Evolutionary conservation across 768 basidiomycete species (phyloP), one percentile per base, ranked within the genome.

Genomic region (Termitomyces sp.): DNA sequence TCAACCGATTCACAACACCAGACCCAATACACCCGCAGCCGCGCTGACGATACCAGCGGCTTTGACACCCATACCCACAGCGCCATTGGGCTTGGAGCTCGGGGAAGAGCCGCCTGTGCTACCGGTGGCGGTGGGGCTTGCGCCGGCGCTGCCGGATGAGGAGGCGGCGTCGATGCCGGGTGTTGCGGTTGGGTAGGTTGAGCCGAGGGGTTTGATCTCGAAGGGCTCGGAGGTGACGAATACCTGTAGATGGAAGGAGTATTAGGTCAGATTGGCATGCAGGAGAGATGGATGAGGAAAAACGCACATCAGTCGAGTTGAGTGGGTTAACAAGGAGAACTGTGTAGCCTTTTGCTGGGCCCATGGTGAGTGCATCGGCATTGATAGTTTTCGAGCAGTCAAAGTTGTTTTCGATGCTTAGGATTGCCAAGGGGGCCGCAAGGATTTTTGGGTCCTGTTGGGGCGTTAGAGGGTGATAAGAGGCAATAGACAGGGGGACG

Each of bases 371-470:
- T 66, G 78, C 75, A 54, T 83, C 69, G 52, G 68, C 62, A 31
- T 75, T 78, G 61, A 88, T 73, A 20, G 67, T 63, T 61, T 76
- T 71, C 9, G 85, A 86, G 68, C 86, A 87, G 45, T 85, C 78
- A 49, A 70, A 81, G 69, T 84, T 84, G 52, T 78, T 60, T 56
- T 84, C 65, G 48, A 76, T 66, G 32, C 82, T 67, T 35, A 88
- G 74, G 68, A 78, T 70, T 38, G 82, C 75, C 15, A 71, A 56
- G 23, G 83, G 73, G 1, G 73, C 56, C 9, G 60, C 13, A 42
- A 81, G 70, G 56, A 83, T 60, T 18, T 64, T 53, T 0, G 60
- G 62, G 66, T 81, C 61, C 44, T 74, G 56, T 16, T 29, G 12
- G 15, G 10, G 36, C 1, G 45, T 39, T 2, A 36, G 13, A 13